phyloP scores from a whole-genome alignment of 1,139 yeast genomes.

The Suhomyces maxii region DNA sequence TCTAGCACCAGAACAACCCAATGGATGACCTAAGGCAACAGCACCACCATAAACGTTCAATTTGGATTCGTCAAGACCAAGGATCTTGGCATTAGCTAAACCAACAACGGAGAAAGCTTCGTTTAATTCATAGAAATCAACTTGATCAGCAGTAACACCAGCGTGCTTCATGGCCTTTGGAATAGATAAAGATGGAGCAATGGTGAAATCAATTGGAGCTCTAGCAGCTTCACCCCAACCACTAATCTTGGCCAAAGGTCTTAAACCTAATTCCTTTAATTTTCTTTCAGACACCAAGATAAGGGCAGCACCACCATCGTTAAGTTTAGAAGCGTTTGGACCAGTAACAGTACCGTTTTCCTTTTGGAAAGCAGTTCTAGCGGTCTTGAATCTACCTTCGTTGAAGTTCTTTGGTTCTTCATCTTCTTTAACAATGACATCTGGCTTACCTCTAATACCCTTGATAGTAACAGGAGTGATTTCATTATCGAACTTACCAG shows the following conservation, averaged over 20 bases:
- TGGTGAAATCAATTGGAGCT: conserved; percentile 89
- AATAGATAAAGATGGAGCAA: conserved; percentile 90
- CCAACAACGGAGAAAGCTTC: conserved; percentile 98
- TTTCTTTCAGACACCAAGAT: conserved; percentile 80
- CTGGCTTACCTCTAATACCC: conserved; percentile 93
- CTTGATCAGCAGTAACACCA: conserved; percentile 53
- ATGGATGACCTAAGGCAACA: conserved; percentile 95
- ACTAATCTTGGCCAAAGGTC: conserved; percentile 80
- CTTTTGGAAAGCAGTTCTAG: conserved; percentile 90
- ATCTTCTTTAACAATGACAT: conserved; percentile 65
- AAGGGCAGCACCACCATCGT: conserved; percentile 97
- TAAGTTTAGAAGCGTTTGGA: conserved; percentile 92
- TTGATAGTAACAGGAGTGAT: conserved; percentile 85
- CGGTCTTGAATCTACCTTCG: conserved; percentile 70
- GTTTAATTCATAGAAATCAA: conserved; percentile 86
- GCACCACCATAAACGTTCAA: conserved; percentile 98
- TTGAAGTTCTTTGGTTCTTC: conserved; percentile 74
- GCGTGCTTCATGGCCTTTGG: conserved; percentile 96
- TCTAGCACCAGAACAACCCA: conserved; percentile 98
- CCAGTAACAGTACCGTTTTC: conserved; percentile 95
- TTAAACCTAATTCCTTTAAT: conserved; percentile 78
- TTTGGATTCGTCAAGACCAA: conserved; percentile 63
- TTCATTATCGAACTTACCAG: conserved; percentile 79
- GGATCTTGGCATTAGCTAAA: conserved; percentile 78
- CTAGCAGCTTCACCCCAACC: conserved; percentile 99